phyloP scores from a whole-genome alignment of 352 stramenopile species.

The Phytophthora multivora region DNA sequence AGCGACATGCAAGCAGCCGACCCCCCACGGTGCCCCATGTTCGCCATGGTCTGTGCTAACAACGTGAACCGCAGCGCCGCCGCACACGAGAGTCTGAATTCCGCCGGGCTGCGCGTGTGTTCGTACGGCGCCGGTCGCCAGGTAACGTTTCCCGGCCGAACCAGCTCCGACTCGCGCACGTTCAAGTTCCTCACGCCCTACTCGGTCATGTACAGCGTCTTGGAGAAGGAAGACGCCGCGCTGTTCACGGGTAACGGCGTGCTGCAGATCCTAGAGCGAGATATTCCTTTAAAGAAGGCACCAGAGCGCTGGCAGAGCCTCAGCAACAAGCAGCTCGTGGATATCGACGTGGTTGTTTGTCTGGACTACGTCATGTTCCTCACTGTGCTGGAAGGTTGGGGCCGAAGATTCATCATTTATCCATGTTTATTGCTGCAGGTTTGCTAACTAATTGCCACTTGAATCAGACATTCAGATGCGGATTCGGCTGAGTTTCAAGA shows the following conservation, averaged over 20 bases:
- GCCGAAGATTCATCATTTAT: slow-evolving; percentile 12
- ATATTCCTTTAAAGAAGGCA: slow-evolving; percentile 70
- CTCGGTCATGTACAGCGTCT: slow-evolving; percentile 52
- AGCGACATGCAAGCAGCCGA: slow-evolving; percentile 14
- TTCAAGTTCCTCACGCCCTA: slow-evolving; percentile 84
- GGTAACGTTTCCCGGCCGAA: slow-evolving; percentile 65
- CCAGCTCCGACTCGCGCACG: slow-evolving; percentile 33
- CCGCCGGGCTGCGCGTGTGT: slow-evolving; percentile 65
- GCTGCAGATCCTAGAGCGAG: slow-evolving; percentile 69
- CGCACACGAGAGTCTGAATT: slow-evolving; percentile 61
- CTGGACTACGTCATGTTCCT: slow-evolving; percentile 86
- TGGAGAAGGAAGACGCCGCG: slow-evolving; percentile 57
- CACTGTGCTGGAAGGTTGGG: slow-evolving; percentile 64
- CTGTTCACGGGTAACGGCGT: slow-evolving; percentile 71
- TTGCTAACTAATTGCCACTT: slow-evolving; percentile 3
- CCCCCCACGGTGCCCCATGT: slow-evolving; percentile 29
- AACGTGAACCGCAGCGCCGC: slow-evolving; percentile 89
- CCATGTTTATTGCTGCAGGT: slow-evolving; percentile 1
- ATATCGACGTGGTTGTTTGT: slow-evolving; percentile 79
- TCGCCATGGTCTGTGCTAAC: slow-evolving; percentile 87
- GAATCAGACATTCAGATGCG: slow-evolving; percentile 55
- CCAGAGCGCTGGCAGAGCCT: slow-evolving; percentile 83
- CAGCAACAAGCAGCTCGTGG: slow-evolving; percentile 56
- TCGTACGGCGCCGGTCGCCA: slow-evolving; percentile 69
- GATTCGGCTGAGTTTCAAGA: slow-evolving; percentile 50